A percentile compares a stretch with the other conserved stretches of the same genome.
phyloP scores from a whole-genome alignment of 768 basidiomycete species.

The Mycena sanguinolenta region DNA sequence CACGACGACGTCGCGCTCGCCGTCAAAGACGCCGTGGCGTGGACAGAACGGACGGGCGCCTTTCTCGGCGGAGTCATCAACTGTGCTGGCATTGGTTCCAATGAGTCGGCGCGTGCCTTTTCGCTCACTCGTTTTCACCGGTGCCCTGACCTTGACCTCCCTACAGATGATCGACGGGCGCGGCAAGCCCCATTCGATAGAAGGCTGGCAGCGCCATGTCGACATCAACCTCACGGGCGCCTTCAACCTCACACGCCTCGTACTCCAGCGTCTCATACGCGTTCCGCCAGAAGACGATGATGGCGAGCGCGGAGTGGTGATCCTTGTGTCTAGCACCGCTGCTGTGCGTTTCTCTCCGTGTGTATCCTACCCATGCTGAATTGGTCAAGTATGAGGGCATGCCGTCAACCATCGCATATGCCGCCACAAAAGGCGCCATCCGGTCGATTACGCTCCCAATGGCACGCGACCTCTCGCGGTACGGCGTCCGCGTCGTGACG shows the following conservation, averaged over 20 bases:
- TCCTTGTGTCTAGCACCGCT: slow-evolving; percentile 52
- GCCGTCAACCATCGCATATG: slow-evolving; percentile 55
- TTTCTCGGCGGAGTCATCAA: slow-evolving; percentile 54
- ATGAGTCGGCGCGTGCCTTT: slow-evolving; percentile 38
- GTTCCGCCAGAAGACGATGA: slow-evolving; percentile 44
- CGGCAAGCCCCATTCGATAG: slow-evolving; percentile 49
- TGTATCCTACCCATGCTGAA: neutral
- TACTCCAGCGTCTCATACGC: slow-evolving; percentile 48
- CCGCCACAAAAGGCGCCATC: slow-evolving; percentile 55
- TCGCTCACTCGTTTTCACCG: slow-evolving; percentile 10
- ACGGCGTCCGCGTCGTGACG: slow-evolving; percentile 53
- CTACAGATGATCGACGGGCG: slow-evolving; percentile 45
- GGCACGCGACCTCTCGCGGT: slow-evolving; percentile 53
- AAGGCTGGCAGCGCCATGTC: slow-evolving; percentile 51
- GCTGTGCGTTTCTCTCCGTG: slow-evolving; percentile 40
- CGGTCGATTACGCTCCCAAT: slow-evolving; percentile 55
- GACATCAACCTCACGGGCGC: slow-evolving; percentile 54
- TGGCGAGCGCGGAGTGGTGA: slow-evolving; percentile 54
- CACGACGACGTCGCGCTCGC: slow-evolving; percentile 46
- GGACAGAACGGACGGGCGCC: slow-evolving; percentile 43
- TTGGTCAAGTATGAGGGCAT: slow-evolving; percentile 50
- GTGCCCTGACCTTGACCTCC: neutral
- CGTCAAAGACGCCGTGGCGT: slow-evolving; percentile 43
- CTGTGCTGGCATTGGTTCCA: slow-evolving; percentile 53
- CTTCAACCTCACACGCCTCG: slow-evolving; percentile 55